Base-by-base conservation (phyloP, 2,329 filamentous ascomycete species). In the Microascus cirrosus region DNA sequence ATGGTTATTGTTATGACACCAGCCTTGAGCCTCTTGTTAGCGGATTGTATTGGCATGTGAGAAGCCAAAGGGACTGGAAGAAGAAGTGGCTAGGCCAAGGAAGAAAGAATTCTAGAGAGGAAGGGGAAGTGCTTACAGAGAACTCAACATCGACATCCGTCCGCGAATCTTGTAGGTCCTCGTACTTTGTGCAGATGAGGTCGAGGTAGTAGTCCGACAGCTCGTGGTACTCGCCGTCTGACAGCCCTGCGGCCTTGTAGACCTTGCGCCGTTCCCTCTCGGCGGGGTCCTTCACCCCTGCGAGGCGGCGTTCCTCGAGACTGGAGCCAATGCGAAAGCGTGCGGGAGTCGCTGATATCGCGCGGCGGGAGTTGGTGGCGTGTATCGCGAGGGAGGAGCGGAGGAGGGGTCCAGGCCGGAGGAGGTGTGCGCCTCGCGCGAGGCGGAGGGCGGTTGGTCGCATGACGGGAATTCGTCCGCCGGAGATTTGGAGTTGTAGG, bases 101-200 rank as follows among this genome's bases (percentile, higher is more conserved):
- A 10, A 52, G 56, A 45, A 18, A 8, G 42, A 11, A 13, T 1
- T 18, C 18, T 57, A 20, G 12, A 13, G 10, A 18, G 48, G 24
- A 22, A 22, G 32, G 25, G 32, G 2, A 4, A 20, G 35, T 25
- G 22, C 86, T 61, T 77, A 96, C 93, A 60, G 86, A 87, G 65
- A 87, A 97, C 67, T 99, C 94, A 5, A 94, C 87, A 64, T 99
- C 94, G 6, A 96, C 73, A 57, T 91, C 87, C 10, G 87, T 84
- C 8, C 80, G 74, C 35, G 79, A 74, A 67, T 97, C 94, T 65
- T 89, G 84, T 34, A 87, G 71, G 60, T 82, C 79, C 73, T 99
- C 94, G 50, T 95, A 77, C 58, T 75, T 78, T 57, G 65, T 67
- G 13, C 84, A 67, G 2, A 85, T 70, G 10, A 64, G 66, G 5